phyloP scores from a whole-genome alignment of 805 yeast genomes.

The Pichia manshurica region DNA sequence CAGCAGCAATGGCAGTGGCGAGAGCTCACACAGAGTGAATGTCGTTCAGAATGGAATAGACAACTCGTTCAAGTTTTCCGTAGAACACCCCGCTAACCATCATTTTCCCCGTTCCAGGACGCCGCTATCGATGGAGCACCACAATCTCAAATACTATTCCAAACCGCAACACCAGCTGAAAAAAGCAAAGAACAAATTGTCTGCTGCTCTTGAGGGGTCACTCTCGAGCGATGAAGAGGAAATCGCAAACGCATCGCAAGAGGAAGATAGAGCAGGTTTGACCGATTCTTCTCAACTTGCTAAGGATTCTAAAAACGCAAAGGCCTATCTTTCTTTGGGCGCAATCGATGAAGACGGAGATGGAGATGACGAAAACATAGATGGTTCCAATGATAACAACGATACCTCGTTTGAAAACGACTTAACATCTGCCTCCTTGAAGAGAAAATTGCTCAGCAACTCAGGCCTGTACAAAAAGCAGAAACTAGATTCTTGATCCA shows the following conservation, averaged over 20 bases:
- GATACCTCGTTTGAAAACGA: constrained; percentile 13
- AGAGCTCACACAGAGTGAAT: neutral
- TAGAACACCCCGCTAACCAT: constrained; percentile 18
- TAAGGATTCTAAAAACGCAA: neutral
- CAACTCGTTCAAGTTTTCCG: constrained; percentile 17
- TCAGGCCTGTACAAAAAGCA: constrained; percentile 8
- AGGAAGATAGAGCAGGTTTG: no score
- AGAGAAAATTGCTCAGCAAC: constrained; percentile 15
- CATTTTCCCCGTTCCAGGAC: constrained; percentile 26
- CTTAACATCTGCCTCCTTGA: constrained; percentile 2
- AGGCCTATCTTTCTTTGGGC: neutral
- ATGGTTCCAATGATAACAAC: constrained; percentile 10
- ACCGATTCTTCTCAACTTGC: neutral
- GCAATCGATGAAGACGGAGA: neutral
- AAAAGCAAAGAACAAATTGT: neutral
- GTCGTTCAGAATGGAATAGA: constrained; percentile 4
- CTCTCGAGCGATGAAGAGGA: constrained; percentile 4
- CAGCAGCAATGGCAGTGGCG: no score
- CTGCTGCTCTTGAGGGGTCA: no score
- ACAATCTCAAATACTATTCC: constrained; percentile 8
- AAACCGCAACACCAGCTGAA: neutral
- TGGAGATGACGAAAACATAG: neutral
- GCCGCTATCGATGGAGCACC: constrained; percentile 16
- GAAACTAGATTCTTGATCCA: constrained; percentile 6
- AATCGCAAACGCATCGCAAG: neutral